These are phyloP conservation scores for Globisporangium ultimum DNA, from an alignment of 352 stramenopile species.

Conservation along the genomic window DNA sequence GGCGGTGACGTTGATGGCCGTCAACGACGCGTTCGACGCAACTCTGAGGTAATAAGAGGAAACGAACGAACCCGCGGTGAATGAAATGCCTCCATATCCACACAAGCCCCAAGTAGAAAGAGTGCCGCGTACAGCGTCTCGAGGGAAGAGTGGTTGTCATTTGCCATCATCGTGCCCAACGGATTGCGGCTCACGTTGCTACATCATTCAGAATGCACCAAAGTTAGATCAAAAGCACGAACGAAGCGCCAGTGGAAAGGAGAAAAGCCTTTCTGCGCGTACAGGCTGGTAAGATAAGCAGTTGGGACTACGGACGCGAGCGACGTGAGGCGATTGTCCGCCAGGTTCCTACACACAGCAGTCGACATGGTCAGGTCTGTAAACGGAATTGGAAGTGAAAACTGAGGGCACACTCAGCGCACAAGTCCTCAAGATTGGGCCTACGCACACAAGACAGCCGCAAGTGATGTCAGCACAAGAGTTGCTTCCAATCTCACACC, in stretches of 20 bases:
- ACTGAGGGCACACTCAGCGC: neutral
- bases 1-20: neutral
- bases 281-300: slow-evolving; percentile 2
- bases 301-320: slow-evolving; percentile 7
- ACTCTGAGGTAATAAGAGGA: neutral
- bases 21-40: slow-evolving; percentile 14
- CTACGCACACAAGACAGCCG: no score
- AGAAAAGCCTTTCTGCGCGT: neutral
- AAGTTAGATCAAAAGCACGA: neutral
- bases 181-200: slow-evolving; percentile 9
- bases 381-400: no score
- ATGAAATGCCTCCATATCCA: neutral
- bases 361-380: no score
- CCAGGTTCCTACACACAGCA: slow-evolving; percentile 8
- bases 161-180: neutral
- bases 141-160: slow-evolving; percentile 4
- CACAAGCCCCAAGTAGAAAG: no score
- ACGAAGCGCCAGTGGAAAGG: neutral
- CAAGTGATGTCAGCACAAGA: no score
- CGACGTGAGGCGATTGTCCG: slow-evolving; percentile 11
- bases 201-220: neutral
- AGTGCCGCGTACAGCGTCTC: slow-evolving; percentile 5
- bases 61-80: neutral
- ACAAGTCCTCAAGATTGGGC: slow-evolving; percentile 3
- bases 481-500: no score